phyloP scores from a whole-genome alignment of 768 basidiomycete species.

The Collybia mongolica region DNA sequence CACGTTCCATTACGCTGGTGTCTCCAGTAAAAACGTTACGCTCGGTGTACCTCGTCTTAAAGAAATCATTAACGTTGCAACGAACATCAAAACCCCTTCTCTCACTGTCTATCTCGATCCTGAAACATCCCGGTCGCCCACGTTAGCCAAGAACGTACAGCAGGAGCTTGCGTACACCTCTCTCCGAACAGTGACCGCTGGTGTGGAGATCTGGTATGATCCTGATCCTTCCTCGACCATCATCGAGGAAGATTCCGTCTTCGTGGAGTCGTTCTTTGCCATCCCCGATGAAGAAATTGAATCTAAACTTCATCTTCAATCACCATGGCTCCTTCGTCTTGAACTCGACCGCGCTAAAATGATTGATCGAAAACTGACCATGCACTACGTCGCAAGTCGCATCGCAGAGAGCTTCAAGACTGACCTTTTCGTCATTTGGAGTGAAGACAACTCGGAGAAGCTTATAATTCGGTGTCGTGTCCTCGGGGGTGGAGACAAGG shows the following conservation, averaged over 20 bases:
- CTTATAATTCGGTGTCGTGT: slow-evolving; percentile 97
- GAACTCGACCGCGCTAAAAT: slow-evolving; percentile 97
- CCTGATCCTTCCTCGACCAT: slow-evolving; percentile 89
- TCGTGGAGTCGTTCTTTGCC: slow-evolving; percentile 99
- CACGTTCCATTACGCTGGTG: slow-evolving; percentile 99
- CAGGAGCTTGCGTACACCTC: slow-evolving; percentile 95
- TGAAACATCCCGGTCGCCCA: slow-evolving; percentile 58
- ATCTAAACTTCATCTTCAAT: slow-evolving; percentile 85
- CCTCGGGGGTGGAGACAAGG: slow-evolving; percentile 78
- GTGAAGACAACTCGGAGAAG: slow-evolving; percentile 98
- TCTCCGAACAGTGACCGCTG: slow-evolving; percentile 88
- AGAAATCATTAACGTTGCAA: slow-evolving; percentile 99
- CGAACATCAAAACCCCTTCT: slow-evolving; percentile 97
- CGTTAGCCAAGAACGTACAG: slow-evolving; percentile 81
- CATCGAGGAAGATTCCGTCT: slow-evolving; percentile 93
- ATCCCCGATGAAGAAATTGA: slow-evolving; percentile 98
- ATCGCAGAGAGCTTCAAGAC: slow-evolving; percentile 95
- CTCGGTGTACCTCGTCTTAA: slow-evolving; percentile 99
- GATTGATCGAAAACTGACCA: slow-evolving; percentile 94
- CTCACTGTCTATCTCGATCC: slow-evolving; percentile 87
- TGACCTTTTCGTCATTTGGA: slow-evolving; percentile 97
- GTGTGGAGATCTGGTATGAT: slow-evolving; percentile 98
- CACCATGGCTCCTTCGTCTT: slow-evolving; percentile 95
- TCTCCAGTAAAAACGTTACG: slow-evolving; percentile 99
- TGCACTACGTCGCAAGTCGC: slow-evolving; percentile 90